phyloP scores from a whole-genome alignment of 1,139 yeast genomes.

The Blastobotrys serpentis region DNA sequence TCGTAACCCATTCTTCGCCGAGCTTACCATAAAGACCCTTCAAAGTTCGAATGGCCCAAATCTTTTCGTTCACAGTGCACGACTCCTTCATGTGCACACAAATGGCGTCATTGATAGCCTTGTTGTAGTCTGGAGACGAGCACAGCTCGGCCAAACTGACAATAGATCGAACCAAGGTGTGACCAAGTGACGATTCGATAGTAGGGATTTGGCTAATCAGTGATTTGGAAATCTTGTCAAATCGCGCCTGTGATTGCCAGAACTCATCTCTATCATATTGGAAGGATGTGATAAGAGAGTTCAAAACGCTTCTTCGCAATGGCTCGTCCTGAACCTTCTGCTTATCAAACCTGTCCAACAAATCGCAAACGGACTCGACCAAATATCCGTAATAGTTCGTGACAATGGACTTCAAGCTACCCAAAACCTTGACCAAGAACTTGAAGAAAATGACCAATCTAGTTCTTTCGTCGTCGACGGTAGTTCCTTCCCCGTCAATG shows the following conservation, averaged over 20 bases:
- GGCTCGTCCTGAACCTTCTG: slow-evolving; percentile 40
- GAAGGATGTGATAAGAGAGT: slow-evolving; percentile 73
- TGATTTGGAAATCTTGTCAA: slow-evolving; percentile 63
- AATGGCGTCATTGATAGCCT: slow-evolving; percentile 55
- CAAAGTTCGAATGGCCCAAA: slow-evolving; percentile 80
- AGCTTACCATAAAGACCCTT: slow-evolving; percentile 83
- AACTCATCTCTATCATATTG: slow-evolving; percentile 89
- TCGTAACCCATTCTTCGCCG: slow-evolving; percentile 91
- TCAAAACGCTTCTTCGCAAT: slow-evolving; percentile 67
- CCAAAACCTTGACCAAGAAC: slow-evolving; percentile 82
- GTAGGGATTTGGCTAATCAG: slow-evolving; percentile 64
- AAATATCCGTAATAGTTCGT: slow-evolving; percentile 86
- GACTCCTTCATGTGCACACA: slow-evolving; percentile 54
- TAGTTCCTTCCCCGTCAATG: slow-evolving; percentile 68
- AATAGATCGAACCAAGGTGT: slow-evolving; percentile 72
- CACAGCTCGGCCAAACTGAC: slow-evolving; percentile 67
- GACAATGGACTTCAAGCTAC: slow-evolving; percentile 77
- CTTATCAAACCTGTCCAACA: slow-evolving; percentile 42
- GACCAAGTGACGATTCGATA: slow-evolving; percentile 61
- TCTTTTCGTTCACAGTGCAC: slow-evolving; percentile 53
- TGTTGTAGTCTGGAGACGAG: slow-evolving; percentile 82
- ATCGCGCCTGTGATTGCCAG: slow-evolving; percentile 88
- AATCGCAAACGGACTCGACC: slow-evolving; percentile 62
- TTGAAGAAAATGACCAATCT: slow-evolving; percentile 65
- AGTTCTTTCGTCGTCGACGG: slow-evolving; percentile 40